A percentile compares a stretch with the other conserved stretches of the same genome.
phyloP scores from a whole-genome alignment of 768 basidiomycete genomes.

The Psilocybe subaeruginosa region DNA sequence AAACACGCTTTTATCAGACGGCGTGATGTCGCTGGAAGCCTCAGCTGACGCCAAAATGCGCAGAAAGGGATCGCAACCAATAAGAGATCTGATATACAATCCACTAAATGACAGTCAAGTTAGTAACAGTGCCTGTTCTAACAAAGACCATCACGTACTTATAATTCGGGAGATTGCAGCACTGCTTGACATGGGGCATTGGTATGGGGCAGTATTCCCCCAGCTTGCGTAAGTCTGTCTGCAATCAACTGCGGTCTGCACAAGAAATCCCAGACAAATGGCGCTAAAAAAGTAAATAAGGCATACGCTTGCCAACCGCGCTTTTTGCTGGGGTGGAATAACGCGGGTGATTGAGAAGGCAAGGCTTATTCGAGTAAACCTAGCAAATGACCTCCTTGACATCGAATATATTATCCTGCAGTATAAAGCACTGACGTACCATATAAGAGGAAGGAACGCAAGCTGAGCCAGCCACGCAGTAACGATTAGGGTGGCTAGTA shows the following conservation, averaged over 20 bases:
- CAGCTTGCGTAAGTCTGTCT: not conserved
- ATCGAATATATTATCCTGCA: not conserved
- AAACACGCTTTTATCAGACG: slow-evolving; percentile 21
- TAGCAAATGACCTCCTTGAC: not conserved
- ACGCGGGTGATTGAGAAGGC: slow-evolving; percentile 15
- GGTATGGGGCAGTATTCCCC: slow-evolving; percentile 8
- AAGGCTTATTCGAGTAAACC: slow-evolving; percentile 19
- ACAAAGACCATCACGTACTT: slow-evolving; percentile 2
- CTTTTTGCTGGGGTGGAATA: slow-evolving; percentile 10
- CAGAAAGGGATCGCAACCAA: slow-evolving; percentile 16
- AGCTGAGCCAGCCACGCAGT: slow-evolving; percentile 7
- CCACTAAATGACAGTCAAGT: slow-evolving; percentile 6
- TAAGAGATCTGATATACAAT: slow-evolving; percentile 18
- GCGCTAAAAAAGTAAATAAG: slow-evolving; percentile 11
- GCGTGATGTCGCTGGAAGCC: slow-evolving; percentile 11
- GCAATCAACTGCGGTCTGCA: slow-evolving; percentile 7
- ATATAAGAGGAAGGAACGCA: slow-evolving; percentile 5
- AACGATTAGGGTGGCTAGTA: slow-evolving; percentile 2
- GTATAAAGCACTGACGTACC: slow-evolving; percentile 1
- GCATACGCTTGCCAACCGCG: slow-evolving; percentile 8
- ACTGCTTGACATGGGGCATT: slow-evolving; percentile 6
- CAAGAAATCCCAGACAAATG: slow-evolving; percentile 1
- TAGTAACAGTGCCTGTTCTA: not conserved
- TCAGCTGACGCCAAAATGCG: slow-evolving; percentile 19
- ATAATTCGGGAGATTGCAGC: slow-evolving; percentile 8